Conservation (phyloP, 257 asterid genomes). For the Prunella vulgaris region DNA sequence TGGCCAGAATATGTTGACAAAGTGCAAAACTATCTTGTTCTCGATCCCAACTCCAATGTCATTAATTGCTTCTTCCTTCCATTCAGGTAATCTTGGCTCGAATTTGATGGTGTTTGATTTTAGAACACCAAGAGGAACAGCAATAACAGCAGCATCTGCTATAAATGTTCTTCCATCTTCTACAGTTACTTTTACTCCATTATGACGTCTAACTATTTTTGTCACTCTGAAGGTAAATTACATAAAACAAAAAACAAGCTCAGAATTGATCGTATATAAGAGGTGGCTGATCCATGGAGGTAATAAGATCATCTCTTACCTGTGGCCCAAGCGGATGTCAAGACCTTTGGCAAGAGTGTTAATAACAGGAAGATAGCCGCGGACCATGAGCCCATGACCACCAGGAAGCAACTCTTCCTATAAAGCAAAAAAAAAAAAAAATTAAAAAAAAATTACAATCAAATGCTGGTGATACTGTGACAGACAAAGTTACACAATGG, state of each 20-base stretch:
- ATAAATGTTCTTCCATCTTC: slow-evolving; percentile 76
- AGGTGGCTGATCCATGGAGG: background rate
- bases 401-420: slow-evolving; percentile 97
- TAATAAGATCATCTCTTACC: slow-evolving; percentile 34
- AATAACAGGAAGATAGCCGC: slow-evolving; percentile 90
- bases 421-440: slow-evolving; percentile 6
- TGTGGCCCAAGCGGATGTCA: slow-evolving; percentile 78
- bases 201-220: slow-evolving; percentile 61
- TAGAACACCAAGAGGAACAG: slow-evolving; percentile 88
- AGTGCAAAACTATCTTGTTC: slow-evolving; percentile 85
- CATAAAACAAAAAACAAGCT: slow-evolving; percentile 4
- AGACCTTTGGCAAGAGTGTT: slow-evolving; percentile 92
- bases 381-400: slow-evolving; percentile 98
- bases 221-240: slow-evolving; percentile 49
- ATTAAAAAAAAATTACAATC: slow-evolving; percentile 6
- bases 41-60: slow-evolving; percentile 93
- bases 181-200: slow-evolving; percentile 77
- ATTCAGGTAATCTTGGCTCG: slow-evolving; percentile 87
- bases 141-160: slow-evolving; percentile 90
- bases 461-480: background rate
- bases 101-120: slow-evolving; percentile 64
- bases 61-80: slow-evolving; percentile 88
- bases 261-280: background rate
- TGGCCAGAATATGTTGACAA: slow-evolving; percentile 87
- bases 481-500: background rate